Base-by-base conservation (phyloP, 805 yeast species). In the Kluyveromyces dobzhanskii region DNA sequence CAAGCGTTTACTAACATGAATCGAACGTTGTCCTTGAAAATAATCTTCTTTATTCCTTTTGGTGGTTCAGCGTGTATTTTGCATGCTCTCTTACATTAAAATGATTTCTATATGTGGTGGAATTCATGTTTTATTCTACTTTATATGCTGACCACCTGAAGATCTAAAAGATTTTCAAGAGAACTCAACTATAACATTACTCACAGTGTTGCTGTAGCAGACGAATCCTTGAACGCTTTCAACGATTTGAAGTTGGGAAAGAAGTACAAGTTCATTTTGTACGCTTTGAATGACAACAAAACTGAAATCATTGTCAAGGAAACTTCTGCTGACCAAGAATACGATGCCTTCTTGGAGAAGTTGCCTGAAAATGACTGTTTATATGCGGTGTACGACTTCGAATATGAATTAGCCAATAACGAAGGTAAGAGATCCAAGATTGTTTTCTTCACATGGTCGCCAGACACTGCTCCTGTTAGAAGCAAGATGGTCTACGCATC, bases 401-500 rank as follows among this genome's bases (percentile, higher is more conserved):
- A 90, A 70, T 92, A 88, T 67, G 95, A 87, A 66, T 70, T 85
- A 44, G 76, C 82, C 50, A 78, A 76, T 38, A 88, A 86, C 54
- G 97, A 90, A 67, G 98, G 98, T 63, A 87, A 86, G 75, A 84
- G 95, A 73, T 76, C 80, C 49, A 79, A 77, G 64, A 73, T 78
- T 47, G 70, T 76, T 32, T 69, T 78, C 70, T 66, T 69, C 71
- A 84, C 92, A 51, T 92, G 98, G 98, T 80, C 97, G 46, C 98
- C 98, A 57, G 98, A 92, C 63, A 85, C 94, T 46, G 96, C 97
- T 40, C 86, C 92, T 46, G 80, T 92, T 57, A 83, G 94, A 73
- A 65, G 87, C 54, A 92, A 92, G 83, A 92, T 92, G 98, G 84
- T 90, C 47, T 90, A 88, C 71, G 97, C 98, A 35, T 78, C 96